A percentile compares a stretch with the other conserved stretches of the same genome.
Conservation (phyloP, 441 rosid genomes). For the Syzygium malaccense region DNA sequence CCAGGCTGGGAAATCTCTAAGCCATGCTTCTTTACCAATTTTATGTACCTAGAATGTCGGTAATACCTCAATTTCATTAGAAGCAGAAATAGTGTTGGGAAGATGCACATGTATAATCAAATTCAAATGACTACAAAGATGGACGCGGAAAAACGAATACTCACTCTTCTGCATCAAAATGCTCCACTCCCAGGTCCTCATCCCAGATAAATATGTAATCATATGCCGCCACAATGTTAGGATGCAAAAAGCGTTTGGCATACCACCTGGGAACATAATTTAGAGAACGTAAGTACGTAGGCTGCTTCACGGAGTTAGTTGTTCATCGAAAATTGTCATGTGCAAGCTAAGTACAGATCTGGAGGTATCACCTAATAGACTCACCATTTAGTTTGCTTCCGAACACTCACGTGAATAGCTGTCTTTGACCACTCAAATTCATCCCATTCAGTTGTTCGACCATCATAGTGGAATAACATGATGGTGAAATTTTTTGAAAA, state of each 20-base stretch:
- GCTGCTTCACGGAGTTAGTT: background rate
- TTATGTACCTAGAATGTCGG: background rate
- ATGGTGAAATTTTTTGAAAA: constrained; percentile 11
- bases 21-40: constrained; percentile 9
- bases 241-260: constrained; percentile 14
- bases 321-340: background rate
- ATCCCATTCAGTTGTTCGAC: constrained; percentile 13
- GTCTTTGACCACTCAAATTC: constrained; percentile 13
- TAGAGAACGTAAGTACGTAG: background rate
- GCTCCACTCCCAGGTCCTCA: constrained; percentile 11
- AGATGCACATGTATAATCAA: background rate
- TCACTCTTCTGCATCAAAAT: constrained; percentile 13
- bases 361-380: background rate
- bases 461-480: constrained; percentile 14
- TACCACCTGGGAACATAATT: constrained; percentile 2
- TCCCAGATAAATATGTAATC: constrained; percentile 15
- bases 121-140: background rate
- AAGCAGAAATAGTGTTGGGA: background rate
- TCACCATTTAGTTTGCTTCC: constrained; percentile 16
- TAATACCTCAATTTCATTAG: background rate
- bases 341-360: background rate
- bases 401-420: constrained; percentile 15
- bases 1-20: constrained; percentile 12
- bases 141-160: background rate
- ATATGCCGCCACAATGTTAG: constrained; percentile 3